Base-by-base conservation (phyloP, 768 basidiomycete species). In the Pilatotrama ljubarskyi region DNA sequence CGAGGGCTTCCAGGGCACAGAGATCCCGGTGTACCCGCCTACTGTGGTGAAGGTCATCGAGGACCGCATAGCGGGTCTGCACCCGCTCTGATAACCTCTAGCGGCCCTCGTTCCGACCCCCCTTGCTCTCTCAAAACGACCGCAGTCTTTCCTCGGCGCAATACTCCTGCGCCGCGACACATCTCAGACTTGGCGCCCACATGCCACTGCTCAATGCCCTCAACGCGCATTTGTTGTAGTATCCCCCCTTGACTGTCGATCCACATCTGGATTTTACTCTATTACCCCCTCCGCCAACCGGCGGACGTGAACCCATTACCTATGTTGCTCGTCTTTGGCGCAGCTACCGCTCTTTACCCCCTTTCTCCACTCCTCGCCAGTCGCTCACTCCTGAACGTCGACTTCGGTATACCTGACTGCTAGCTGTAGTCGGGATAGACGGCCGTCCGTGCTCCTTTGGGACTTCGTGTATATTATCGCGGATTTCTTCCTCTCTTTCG, bases 1-100 rank as follows among this genome's bases (percentile, higher is more conserved):
- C 0, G 86, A 92, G 8, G 91, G 90, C 24, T 95, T 95, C 77
- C 93, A 95, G 67, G 85, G 86, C 41, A 78, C 81, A n/a, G 73
- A 77, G 36, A 95, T 95, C 57, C 91, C 91, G 2, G 86, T 89
- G 0, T 70, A 87, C 64, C 90, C 88, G 0, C 82, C 83, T 15
- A 75, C 76, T 0, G 76, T 95, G 10, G 87, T 84, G 0, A 77
- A 81, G 66, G 73, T 93, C 25, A 86, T 95, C 38, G 90, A 93
- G 66, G 86, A 89, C 54, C 82, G 87, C 44, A 71, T 87, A 41
- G 76, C 79, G 5, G 75, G 74, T 15, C 22, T 59, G 17, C 56
- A 74, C 8, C 68, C 69, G 2, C 42, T 63, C 6, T 55, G 46
- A 42, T 14, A 18, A 0, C 29, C 5, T 35, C 51, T 40, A 15